Conservation (phyloP, 768 basidiomycete genomes). For the Pholiota molesta region DNA sequence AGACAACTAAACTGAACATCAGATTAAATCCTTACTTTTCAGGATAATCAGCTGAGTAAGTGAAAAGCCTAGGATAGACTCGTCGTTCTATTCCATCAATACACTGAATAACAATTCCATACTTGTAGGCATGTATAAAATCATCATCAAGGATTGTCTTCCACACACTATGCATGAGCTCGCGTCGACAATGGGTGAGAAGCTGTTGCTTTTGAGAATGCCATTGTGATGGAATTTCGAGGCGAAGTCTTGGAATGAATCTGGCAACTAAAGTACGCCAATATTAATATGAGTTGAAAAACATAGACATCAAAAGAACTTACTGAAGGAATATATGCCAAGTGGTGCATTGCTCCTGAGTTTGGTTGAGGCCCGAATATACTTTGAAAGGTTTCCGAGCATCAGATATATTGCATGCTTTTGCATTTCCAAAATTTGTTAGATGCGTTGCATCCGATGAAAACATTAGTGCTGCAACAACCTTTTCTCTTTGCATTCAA, state of each 20-base stretch:
- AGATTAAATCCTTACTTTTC: conserved; percentile 36
- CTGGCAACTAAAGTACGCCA: conserved; percentile 24
- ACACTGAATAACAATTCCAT: conserved; percentile 37
- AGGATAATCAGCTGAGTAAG: conserved; percentile 42
- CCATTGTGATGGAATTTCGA: conserved; percentile 15
- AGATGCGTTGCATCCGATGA: conserved; percentile 29
- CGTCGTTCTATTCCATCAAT: conserved; percentile 32
- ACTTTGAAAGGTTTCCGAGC: conserved; percentile 46
- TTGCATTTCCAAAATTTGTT: conserved; percentile 34
- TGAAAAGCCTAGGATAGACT: conserved; percentile 35
- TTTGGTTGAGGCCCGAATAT: conserved; percentile 31
- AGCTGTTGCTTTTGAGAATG: conserved; percentile 19
- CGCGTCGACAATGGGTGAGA: conserved; percentile 25
- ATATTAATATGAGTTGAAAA: conserved; percentile 7
- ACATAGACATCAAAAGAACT: conserved; percentile 1
- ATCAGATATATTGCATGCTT: conserved; percentile 40
- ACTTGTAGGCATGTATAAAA: conserved; percentile 28
- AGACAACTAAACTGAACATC: not conserved
- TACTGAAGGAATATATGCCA: conserved; percentile 47
- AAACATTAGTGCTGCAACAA: conserved; percentile 30
- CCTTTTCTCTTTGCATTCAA: conserved; percentile 28
- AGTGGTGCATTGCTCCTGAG: conserved; percentile 35
- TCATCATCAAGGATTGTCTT: conserved; percentile 16
- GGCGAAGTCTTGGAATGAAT: conserved; percentile 28
- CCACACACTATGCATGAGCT: conserved; percentile 22